Conservation (phyloP, 202 grass and related monocot species). For the Setaria viridis region DNA sequence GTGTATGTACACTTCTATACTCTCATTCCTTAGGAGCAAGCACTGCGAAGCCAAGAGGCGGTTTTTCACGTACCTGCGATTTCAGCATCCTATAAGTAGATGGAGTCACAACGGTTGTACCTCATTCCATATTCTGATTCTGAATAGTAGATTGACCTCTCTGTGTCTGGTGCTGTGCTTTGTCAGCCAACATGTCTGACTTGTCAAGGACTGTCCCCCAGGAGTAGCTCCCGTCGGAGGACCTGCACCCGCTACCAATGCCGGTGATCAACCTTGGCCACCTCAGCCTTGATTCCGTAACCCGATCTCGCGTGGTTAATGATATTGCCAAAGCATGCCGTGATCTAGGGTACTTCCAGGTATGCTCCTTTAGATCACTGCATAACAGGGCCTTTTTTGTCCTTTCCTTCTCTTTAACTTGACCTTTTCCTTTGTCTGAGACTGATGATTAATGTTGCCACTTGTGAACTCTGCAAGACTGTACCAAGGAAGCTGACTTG, state of each 20-base stretch:
- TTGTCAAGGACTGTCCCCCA: constrained; percentile 27
- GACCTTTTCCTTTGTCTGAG: constrained; percentile 29
- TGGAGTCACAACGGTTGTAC: not conserved
- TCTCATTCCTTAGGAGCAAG: not conserved
- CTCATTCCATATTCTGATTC: constrained; percentile 20
- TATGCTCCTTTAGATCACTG: constrained; percentile 15
- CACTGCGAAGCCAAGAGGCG: not conserved
- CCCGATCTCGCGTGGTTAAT: not conserved
- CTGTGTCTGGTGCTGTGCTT: not conserved
- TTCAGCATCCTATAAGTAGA: constrained; percentile 45
- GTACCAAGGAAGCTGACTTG: constrained; percentile 25
- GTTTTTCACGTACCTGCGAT: constrained; percentile 11
- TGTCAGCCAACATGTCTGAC: constrained; percentile 42
- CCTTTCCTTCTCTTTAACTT: constrained; percentile 10
- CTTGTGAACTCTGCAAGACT: constrained; percentile 18
- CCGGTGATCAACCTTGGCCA: constrained; percentile 57
- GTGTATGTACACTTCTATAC: not conserved
- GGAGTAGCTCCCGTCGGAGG: constrained; percentile 21
- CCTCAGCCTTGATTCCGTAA: constrained; percentile 36
- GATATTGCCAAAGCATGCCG: constrained; percentile 48
- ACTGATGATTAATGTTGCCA: not conserved
- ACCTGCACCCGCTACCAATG: constrained; percentile 27
- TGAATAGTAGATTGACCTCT: not conserved
- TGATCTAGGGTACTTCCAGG: constrained; percentile 54
- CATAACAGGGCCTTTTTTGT: not conserved